phyloP scores from a whole-genome alignment of 2,329 filamentous ascomycete genomes.

The Stagonosporopsis cucurbitacearum region DNA sequence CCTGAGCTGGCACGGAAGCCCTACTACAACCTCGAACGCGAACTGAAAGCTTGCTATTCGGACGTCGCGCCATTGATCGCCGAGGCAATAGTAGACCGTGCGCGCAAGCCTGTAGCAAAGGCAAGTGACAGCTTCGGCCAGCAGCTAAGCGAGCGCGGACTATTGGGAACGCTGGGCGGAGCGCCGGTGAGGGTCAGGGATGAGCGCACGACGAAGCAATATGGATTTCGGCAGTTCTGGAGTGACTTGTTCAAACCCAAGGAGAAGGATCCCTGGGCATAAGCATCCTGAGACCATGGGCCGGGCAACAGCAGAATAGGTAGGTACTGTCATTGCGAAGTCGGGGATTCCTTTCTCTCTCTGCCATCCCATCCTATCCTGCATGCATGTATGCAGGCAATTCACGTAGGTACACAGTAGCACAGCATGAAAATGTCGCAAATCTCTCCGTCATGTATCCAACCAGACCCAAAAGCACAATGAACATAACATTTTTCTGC shows the following conservation, averaged over 20 bases:
- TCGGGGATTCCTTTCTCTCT: no score
- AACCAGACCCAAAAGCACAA: no score
- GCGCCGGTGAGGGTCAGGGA: constrained; percentile 71
- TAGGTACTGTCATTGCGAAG: no score
- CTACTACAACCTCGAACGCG: constrained; percentile 83
- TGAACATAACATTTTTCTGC: no score
- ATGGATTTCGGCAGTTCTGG: constrained; percentile 91
- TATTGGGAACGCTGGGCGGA: constrained; percentile 68
- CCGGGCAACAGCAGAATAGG: no score
- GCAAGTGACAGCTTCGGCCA: constrained; percentile 42
- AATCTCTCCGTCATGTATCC: no score
- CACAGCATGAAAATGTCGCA: no score
- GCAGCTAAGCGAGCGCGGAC: constrained; percentile 53
- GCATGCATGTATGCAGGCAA: no score
- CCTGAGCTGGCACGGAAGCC: constrained; percentile 91
- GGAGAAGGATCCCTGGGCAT: constrained; percentile 13
- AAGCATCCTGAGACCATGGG: background rate
- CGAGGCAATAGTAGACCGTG: constrained; percentile 73
- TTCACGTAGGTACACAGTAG: no score
- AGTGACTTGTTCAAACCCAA: constrained; percentile 70
- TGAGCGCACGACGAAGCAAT: constrained; percentile 71
- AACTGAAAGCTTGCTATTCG: constrained; percentile 80
- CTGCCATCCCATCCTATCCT: no score
- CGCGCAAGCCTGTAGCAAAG: constrained; percentile 55
- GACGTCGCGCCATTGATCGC: constrained; percentile 82